Percentiles rank a stretch among this genome's conserved stretches.
These are phyloP conservation scores for Miscanthus lutarioriparius DNA, from an alignment of 176 grass and related monocot species.

Conservation along the genomic window DNA sequence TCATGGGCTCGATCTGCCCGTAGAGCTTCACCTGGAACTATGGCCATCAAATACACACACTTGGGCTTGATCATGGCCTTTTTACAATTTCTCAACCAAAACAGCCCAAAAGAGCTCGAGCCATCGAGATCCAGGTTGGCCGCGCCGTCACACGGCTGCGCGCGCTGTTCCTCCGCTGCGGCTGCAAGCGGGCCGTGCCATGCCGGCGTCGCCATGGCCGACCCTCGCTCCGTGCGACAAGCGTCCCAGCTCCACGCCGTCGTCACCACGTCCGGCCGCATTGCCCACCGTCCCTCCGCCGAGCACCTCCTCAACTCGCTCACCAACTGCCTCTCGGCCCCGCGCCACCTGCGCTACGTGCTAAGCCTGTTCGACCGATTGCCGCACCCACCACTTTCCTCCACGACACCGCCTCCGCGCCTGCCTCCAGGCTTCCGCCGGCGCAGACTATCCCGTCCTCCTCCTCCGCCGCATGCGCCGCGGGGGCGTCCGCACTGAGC, in stretches of 20 bases:
- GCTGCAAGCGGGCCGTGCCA: conserved; percentile 9
- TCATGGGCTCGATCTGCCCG: not conserved
- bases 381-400: conserved; percentile 41
- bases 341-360: conserved; percentile 42
- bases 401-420: conserved; percentile 61
- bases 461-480: conserved; percentile 48
- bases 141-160: not conserved
- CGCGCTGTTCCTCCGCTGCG: not conserved
- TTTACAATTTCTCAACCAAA: not conserved
- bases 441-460: not conserved
- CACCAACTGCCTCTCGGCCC: not conserved
- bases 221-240: conserved; percentile 55
- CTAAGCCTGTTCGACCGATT: conserved; percentile 60
- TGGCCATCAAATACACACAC: not conserved
- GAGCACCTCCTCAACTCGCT: conserved; percentile 59
- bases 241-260: conserved; percentile 56
- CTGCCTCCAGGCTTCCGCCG: conserved; percentile 30
- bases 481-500: conserved; percentile 16
- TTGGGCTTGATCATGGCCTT: not conserved
- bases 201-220: conserved; percentile 49
- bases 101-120: conserved; percentile 14
- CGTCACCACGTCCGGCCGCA: conserved; percentile 35
- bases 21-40: not conserved
- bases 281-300: conserved; percentile 23
- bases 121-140: too few relatives aligned